These are phyloP conservation scores for Thraustotheca clavata DNA, from an alignment of 352 stramenopile species.

Conservation along the genomic window DNA sequence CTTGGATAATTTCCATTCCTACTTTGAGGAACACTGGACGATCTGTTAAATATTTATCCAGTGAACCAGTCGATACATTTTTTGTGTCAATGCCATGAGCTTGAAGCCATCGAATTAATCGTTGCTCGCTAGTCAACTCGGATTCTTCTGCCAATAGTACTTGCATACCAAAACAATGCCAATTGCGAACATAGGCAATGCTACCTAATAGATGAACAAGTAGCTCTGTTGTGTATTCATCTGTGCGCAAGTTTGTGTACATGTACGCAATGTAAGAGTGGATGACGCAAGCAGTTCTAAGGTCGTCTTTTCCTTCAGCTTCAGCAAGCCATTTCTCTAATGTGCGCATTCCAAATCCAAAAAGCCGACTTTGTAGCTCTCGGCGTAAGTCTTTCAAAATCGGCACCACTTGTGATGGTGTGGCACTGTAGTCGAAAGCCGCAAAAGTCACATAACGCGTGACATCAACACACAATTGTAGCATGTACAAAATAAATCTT, in stretches of 20 bases:
- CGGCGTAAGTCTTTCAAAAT: conserved; percentile 30
- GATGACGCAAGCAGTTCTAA: conserved; percentile 77
- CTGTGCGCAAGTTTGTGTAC: conserved; percentile 53
- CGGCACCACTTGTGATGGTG: conserved; percentile 1
- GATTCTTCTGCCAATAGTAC: conserved; percentile 50
- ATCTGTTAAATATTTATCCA: conserved; percentile 82
- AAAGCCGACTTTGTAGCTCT: conserved; percentile 44
- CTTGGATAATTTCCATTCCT: conserved; percentile 81
- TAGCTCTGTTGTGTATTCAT: conserved; percentile 59
- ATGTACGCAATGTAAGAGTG: conserved; percentile 71
- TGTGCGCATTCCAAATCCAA: conserved; percentile 60
- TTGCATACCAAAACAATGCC: conserved; percentile 87
- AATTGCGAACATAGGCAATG: conserved; percentile 83
- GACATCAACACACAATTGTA: conserved; percentile 74
- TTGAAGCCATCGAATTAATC: conserved; percentile 81
- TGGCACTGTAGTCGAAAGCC: conserved; percentile 34
- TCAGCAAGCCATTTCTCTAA: conserved; percentile 73
- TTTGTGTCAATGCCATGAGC: conserved; percentile 84
- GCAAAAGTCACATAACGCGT: conserved; percentile 70
- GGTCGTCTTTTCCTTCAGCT: conserved; percentile 59
- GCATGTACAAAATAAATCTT: conserved; percentile 83
- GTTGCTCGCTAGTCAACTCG: conserved; percentile 55
- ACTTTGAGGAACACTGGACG: conserved; percentile 82
- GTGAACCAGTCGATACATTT: conserved; percentile 64
- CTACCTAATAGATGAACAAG: conserved; percentile 69